Evolutionary conservation across 2,329 filamentous ascomycete species (phyloP).

Genomic region (Phialemonium atrogriseum): DNA sequence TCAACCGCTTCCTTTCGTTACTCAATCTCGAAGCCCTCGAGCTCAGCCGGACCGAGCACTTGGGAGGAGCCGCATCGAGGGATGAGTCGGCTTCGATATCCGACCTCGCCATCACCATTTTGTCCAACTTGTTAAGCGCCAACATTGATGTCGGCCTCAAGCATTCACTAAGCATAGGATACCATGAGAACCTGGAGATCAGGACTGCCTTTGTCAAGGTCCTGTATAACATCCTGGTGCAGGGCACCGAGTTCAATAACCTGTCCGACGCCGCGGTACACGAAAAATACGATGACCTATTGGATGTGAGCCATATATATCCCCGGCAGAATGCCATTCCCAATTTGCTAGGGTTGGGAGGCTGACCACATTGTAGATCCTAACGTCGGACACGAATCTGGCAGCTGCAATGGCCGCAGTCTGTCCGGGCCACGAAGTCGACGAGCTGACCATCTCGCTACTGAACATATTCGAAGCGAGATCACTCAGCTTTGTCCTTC

Average conservation of each 20-base stretch:
- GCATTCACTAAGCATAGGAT: conserved; percentile 61
- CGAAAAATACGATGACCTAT: conserved; percentile 59
- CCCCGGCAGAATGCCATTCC: too few relatives aligned
- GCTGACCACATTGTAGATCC: conserved; percentile 34
- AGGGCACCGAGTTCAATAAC: conserved; percentile 63
- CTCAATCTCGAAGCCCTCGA: conserved; percentile 49
- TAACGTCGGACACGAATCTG: conserved; percentile 55
- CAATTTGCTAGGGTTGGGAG: too few relatives aligned
- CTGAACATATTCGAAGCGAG: conserved; percentile 63
- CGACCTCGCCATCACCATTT: conserved; percentile 57
- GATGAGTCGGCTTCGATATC: conserved; percentile 49
- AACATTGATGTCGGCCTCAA: conserved; percentile 66
- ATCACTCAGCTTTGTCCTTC: conserved; percentile 52
- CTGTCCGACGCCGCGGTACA: conserved; percentile 58
- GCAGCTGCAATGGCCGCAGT: conserved; percentile 56
- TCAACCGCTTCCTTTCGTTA: conserved; percentile 59
- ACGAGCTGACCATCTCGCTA: conserved; percentile 59
- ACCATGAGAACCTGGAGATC: conserved; percentile 62
- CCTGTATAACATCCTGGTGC: conserved; percentile 61
- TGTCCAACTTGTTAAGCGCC: conserved; percentile 61
- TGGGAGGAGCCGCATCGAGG: conserved; percentile 27
- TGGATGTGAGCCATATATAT: conserved; percentile 36
- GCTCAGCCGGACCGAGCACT: conserved; percentile 31
- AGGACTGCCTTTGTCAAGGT: conserved; percentile 63
- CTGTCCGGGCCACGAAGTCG: conserved; percentile 60